Evolutionary conservation across 2,329 filamentous ascomycete species (phyloP).

Genomic region (Alternaria dauci): DNA sequence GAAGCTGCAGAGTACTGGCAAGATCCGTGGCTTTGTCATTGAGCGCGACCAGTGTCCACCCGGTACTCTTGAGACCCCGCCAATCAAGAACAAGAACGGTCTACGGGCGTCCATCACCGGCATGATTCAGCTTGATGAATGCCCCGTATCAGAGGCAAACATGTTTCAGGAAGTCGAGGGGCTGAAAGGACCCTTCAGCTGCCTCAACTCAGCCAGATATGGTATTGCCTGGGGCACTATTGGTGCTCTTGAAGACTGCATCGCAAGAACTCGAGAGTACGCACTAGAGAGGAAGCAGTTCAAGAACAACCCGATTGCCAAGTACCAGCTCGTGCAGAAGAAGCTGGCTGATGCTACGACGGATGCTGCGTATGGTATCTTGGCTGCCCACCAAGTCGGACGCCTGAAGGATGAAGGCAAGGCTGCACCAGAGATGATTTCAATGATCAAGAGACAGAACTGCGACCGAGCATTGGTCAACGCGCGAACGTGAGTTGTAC

Average conservation of each 20-base stretch:
- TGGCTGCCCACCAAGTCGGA: conserved; percentile 89
- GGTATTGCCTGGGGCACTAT: conserved; percentile 95
- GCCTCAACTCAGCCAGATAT: conserved; percentile 90
- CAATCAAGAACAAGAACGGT: conserved; percentile 94
- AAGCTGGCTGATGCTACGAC: conserved; percentile 93
- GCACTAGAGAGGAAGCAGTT: conserved; percentile 95
- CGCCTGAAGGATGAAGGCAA: conserved; percentile 91
- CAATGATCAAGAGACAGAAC: conserved; percentile 96
- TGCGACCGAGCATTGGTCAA: conserved; percentile 88
- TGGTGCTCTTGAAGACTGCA: conserved; percentile 91
- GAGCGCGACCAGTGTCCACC: conserved; percentile 85
- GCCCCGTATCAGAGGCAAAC: conserved; percentile 86
- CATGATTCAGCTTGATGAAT: conserved; percentile 95
- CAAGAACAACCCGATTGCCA: conserved; percentile 92
- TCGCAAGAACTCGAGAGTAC: conserved; percentile 81
- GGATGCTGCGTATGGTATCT: conserved; percentile 88
- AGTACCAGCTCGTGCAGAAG: conserved; percentile 97
- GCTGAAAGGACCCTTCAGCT: conserved; percentile 87
- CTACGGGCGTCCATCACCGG: conserved; percentile 92
- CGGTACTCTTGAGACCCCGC: conserved; percentile 88
- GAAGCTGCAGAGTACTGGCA: conserved; percentile 87
- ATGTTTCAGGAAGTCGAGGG: conserved; percentile 95
- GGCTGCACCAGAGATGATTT: conserved; percentile 92
- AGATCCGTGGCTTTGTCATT: conserved; percentile 91
- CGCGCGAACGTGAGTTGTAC: conserved; percentile 66